phyloP scores from a whole-genome alignment of 306 rosid genomes.

The Citrullus colocynthis region DNA sequence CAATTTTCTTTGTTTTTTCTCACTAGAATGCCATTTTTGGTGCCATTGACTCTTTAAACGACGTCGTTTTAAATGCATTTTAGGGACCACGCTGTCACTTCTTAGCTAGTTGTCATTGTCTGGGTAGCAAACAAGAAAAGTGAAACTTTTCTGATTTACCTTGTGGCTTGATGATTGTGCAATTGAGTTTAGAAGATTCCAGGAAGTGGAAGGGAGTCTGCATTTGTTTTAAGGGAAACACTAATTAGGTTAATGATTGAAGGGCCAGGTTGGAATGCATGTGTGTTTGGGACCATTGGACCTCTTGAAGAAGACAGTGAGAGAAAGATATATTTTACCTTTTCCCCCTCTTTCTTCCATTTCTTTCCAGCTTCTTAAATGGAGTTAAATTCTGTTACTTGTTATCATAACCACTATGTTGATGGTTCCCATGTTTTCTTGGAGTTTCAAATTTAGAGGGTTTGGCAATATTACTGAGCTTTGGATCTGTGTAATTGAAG shows the following conservation, averaged over 20 bases:
- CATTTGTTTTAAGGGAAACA: conserved; percentile 19
- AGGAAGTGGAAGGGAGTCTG: conserved; percentile 17
- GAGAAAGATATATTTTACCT: not conserved
- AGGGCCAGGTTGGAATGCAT: conserved; percentile 4
- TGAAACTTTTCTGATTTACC: not conserved
- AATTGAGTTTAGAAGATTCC: conserved; percentile 19
- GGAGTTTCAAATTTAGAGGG: not conserved
- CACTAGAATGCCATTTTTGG: conserved; percentile 11
- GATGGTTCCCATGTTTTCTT: not conserved
- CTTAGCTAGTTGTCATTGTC: conserved; percentile 1
- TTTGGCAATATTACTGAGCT: not conserved
- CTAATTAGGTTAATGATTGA: conserved; percentile 14
- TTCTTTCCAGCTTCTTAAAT: not conserved
- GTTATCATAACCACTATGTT: not conserved
- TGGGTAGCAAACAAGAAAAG: not conserved
- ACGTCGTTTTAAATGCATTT: conserved; percentile 3
- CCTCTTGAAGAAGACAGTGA: conserved; percentile 2
- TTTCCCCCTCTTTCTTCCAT: not conserved
- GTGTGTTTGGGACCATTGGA: conserved; percentile 6
- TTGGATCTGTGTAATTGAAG: not conserved
- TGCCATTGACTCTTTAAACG: conserved; percentile 10
- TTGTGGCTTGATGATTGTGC: not conserved
- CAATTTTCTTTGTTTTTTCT: conserved; percentile 8
- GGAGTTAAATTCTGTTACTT: not conserved
- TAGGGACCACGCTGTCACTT: not conserved